Conservation (phyloP, 345 rosid genomes). For the Eutrema yunnanense region DNA sequence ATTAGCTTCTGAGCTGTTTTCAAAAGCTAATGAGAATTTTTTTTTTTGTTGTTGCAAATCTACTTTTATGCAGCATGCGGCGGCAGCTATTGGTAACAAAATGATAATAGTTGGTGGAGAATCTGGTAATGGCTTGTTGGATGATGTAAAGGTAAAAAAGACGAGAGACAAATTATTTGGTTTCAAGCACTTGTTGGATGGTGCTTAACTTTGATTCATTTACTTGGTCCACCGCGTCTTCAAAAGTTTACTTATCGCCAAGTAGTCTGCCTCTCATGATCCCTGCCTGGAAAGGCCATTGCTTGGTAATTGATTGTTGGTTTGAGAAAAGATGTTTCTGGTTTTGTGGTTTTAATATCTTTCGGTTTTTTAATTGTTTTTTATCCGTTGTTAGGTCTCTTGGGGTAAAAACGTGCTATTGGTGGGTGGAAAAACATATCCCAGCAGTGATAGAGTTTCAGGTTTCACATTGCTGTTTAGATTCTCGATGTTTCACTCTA, state of each 20-base stretch:
- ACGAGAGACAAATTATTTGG: not conserved
- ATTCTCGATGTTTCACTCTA: not conserved
- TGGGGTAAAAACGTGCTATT: conserved; percentile 91
- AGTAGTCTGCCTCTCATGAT: conserved; percentile 90
- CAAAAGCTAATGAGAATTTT: not conserved
- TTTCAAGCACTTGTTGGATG: conserved; percentile 17
- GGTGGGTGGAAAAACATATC: conserved; percentile 93
- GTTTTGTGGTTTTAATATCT: not conserved
- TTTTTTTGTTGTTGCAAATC: not conserved
- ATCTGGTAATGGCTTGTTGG: conserved; percentile 71
- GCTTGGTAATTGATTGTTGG: conserved; percentile 53
- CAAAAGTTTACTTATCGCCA: conserved; percentile 89
- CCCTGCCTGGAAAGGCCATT: conserved; percentile 95
- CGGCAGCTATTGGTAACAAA: conserved; percentile 83
- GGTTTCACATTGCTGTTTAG: conserved; percentile 38
- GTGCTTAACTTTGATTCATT: conserved; percentile 76
- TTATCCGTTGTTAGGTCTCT: conserved; percentile 48
- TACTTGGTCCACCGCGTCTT: conserved; percentile 77
- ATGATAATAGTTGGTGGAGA: conserved; percentile 98
- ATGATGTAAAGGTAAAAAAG: conserved; percentile 82
- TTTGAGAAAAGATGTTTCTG: not conserved
- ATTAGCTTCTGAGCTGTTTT: conserved; percentile 5
- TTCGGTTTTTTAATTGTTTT: not conserved
- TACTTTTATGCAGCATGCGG: conserved; percentile 64
- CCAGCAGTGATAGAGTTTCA: conserved; percentile 71